These are phyloP conservation scores for Salix arbutifolia DNA, from an alignment of 345 rosid genomes.

Conservation along the genomic window DNA sequence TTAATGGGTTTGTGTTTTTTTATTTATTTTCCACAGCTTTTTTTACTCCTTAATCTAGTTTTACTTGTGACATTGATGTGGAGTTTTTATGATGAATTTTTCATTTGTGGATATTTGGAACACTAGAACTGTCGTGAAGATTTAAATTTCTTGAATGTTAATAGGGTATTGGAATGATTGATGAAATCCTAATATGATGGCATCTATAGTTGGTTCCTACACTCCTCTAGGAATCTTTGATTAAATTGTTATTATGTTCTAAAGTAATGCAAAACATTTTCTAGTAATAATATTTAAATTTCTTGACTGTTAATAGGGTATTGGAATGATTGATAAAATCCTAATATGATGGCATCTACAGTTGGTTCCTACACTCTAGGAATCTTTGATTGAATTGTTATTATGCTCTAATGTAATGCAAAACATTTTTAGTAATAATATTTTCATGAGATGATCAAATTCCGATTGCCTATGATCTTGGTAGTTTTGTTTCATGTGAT, in stretches of 20 bases:
- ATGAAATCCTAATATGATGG: background rate
- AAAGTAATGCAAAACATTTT: background rate
- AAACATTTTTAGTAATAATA: background rate
- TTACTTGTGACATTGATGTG: background rate
- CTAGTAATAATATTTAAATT: background rate
- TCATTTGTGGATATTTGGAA: background rate
- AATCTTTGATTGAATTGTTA: background rate
- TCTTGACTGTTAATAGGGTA: background rate
- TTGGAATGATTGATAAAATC: background rate
- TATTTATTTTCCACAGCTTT: background rate
- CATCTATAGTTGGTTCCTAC: background rate
- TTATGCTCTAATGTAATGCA: background rate
- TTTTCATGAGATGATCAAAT: background rate
- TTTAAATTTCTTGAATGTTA: background rate
- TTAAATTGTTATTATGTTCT: background rate
- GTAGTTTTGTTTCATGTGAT: background rate
- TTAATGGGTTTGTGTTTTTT: background rate
- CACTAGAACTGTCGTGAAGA: background rate
- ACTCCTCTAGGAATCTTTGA: background rate
- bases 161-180: background rate
- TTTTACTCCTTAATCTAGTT: background rate
- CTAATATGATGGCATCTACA: background rate
- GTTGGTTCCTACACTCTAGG: background rate
- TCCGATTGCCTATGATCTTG: background rate
- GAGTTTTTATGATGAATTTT: background rate